A percentile compares a stretch with the other conserved stretches of the same genome.
These are phyloP conservation scores for Serendipita sp. DNA, from an alignment of 768 basidiomycete species.

Conservation along the genomic window DNA sequence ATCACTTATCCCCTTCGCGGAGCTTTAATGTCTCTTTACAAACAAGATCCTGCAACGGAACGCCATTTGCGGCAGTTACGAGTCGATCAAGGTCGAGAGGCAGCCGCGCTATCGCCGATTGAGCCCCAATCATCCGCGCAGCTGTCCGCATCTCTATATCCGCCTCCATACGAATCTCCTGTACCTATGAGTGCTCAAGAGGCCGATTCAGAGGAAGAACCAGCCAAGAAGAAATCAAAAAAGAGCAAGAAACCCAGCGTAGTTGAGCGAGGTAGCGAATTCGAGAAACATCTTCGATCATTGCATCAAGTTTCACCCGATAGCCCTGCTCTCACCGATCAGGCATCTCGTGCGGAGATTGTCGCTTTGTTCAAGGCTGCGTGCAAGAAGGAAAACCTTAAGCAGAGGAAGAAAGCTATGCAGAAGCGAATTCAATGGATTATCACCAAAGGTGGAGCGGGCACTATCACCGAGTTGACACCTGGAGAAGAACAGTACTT, in stretches of 20 bases:
- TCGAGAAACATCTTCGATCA: background rate
- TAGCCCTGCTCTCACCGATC: background rate
- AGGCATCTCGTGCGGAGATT: background rate
- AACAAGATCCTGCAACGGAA: conserved; percentile 24
- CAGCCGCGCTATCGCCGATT: conserved; percentile 25
- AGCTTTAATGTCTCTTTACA: conserved; percentile 25
- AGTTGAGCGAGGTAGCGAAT: background rate
- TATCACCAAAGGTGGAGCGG: background rate
- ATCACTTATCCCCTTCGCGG: conserved; percentile 23
- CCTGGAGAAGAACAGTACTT: background rate
- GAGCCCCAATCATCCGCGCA: too few species aligned
- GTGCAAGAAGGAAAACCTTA: background rate
- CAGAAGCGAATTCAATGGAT: conserved; percentile 1
- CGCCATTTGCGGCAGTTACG: conserved; percentile 21
- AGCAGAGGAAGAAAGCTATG: background rate
- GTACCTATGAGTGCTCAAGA: background rate
- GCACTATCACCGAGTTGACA: background rate
- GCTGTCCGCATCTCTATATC: conserved; percentile 11
- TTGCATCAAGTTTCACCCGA: background rate
- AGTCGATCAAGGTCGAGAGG: conserved; percentile 21
- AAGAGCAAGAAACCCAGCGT: background rate
- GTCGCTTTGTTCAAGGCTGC: background rate
- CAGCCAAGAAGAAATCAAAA: background rate
- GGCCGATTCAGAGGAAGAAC: background rate
- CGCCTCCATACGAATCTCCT: background rate